A percentile compares a stretch with the other conserved stretches of the same genome.
These are phyloP conservation scores for Diplodia corticola DNA, from an alignment of 2,329 filamentous ascomycete genomes.

Conservation along the genomic window DNA sequence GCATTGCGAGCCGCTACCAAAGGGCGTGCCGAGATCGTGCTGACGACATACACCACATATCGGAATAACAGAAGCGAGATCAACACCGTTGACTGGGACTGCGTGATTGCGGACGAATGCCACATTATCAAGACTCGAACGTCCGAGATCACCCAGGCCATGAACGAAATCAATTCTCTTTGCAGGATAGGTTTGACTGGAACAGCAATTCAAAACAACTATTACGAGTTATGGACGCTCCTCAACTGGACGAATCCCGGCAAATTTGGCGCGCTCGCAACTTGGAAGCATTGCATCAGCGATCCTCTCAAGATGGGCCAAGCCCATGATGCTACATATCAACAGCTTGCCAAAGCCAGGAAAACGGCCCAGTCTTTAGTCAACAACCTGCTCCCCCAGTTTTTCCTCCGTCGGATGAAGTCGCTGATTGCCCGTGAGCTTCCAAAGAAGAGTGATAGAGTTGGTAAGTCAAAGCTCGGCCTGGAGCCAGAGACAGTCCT, in stretches of 20 bases:
- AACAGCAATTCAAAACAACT: constrained; percentile 96
- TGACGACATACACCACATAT: constrained; percentile 93
- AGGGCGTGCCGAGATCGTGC: constrained; percentile 83
- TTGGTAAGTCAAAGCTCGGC: constrained; percentile 50
- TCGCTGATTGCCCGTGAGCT: constrained; percentile 86
- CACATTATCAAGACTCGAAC: constrained; percentile 80
- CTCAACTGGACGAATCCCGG: constrained; percentile 96
- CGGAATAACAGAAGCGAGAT: constrained; percentile 71
- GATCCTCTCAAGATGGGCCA: constrained; percentile 83
- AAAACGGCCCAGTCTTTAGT: constrained; percentile 82
- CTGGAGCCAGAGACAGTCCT: neutral
- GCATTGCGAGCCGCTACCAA: constrained; percentile 70
- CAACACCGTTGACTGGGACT: constrained; percentile 90
- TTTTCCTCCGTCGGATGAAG: constrained; percentile 93
- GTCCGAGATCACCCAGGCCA: constrained; percentile 77
- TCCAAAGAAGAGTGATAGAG: constrained; percentile 89
- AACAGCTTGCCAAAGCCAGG: constrained; percentile 77
- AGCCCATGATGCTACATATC: constrained; percentile 83
- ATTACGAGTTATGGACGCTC: constrained; percentile 94
- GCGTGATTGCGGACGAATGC: constrained; percentile 90
- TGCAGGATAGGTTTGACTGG: constrained; percentile 92
- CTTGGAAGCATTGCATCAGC: constrained; percentile 78
- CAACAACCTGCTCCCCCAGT: constrained; percentile 80
- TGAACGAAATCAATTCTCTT: constrained; percentile 87
- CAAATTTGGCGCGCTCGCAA: constrained; percentile 62